Evolutionary conservation across 345 rosid genomes (phyloP), one percentile per base, ranked within the genome.

Genomic region (Camelina neglecta): DNA sequence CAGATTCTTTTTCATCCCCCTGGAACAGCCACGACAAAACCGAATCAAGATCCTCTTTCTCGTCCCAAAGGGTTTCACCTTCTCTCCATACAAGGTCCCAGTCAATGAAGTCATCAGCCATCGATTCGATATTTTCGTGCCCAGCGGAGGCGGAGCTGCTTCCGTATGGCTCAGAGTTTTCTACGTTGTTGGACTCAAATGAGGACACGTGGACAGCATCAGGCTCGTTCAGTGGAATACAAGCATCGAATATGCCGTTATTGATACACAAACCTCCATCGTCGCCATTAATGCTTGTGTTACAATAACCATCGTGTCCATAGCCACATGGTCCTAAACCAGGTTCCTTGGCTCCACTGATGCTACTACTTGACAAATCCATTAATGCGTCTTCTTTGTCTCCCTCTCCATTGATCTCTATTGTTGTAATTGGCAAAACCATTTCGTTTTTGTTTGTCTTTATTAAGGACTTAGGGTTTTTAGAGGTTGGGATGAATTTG

Each of bases 41-140:
- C 6, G 74, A 73, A 7, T 48, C 74, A 29, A 31, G 20, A 41
- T 54, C 31, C 45, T 63, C 55, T 53, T 9, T 53, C 7, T 42
- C 69, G 24, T 77, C 65, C 67, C 77, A 54, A 16, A 74, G 24
- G 21, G 58, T 48, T 42, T 57, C 53, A 67, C 72, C 75, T 24
- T 57, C 62, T 61, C 65, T 69, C 76, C 76, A 77, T 29, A 16
- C 55, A 41, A 29, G 29, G 53, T 66, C 75, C 80, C 82, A 80
- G 50, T 80, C 80, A 55, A 53, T 42, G 8, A 64, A 76, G 7
- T 67, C 45, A 11, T 65, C 45, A 29, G 42, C 53, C 44, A 61
- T 7, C 8, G 16, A 29, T 0, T 60, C 67, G 11, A 21, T 8
- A 11, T n/a, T 72, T 21, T 69, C 33, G 3, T 31, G 21, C 29